phyloP scores from a whole-genome alignment of 1,284 basidiomycete species.

The Anthracocystis walkeri region DNA sequence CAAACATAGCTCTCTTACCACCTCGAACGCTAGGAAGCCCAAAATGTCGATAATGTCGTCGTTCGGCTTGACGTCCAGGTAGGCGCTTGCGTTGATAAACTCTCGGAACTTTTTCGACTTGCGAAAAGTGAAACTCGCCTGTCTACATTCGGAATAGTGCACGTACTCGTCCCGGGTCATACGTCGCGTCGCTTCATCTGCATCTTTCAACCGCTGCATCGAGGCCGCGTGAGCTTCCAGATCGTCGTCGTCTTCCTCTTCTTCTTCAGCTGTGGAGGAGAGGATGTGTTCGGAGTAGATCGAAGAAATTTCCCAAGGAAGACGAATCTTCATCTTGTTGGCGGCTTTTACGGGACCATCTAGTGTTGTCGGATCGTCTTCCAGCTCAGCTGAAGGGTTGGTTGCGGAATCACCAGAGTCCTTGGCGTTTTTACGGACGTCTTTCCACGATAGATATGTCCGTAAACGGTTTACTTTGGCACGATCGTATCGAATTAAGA shows the following conservation, averaged over 20 bases:
- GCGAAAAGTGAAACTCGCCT: constrained; percentile 93
- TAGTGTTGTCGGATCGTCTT: constrained; percentile 35
- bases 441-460: constrained; percentile 98
- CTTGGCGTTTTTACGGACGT: constrained; percentile 94
- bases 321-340: constrained; percentile 91
- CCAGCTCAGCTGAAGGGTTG: constrained; percentile 69
- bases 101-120: constrained; percentile 93
- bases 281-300: constrained; percentile 76
- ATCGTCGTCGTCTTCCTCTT: constrained; percentile 87
- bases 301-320: constrained; percentile 94
- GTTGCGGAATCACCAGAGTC: constrained; percentile 77
- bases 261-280: constrained; percentile 82
- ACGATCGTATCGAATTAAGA: constrained; percentile 92
- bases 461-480: constrained; percentile 92
- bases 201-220: constrained; percentile 81
- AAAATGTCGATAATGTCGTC: constrained; percentile 97
- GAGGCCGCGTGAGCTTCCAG: constrained; percentile 95
- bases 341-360: constrained; percentile 79
- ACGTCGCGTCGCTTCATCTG: constrained; percentile 91
- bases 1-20: constrained; percentile 90
- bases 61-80: constrained; percentile 89
- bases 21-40: constrained; percentile 95
- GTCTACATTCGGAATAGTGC: constrained; percentile 95
- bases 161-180: constrained; percentile 98
- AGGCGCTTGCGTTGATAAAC: constrained; percentile 88